Percentiles rank a stretch among this genome's conserved stretches.
phyloP scores from a whole-genome alignment of 768 basidiomycete species.

The Coprinopsis strossmayeri region DNA sequence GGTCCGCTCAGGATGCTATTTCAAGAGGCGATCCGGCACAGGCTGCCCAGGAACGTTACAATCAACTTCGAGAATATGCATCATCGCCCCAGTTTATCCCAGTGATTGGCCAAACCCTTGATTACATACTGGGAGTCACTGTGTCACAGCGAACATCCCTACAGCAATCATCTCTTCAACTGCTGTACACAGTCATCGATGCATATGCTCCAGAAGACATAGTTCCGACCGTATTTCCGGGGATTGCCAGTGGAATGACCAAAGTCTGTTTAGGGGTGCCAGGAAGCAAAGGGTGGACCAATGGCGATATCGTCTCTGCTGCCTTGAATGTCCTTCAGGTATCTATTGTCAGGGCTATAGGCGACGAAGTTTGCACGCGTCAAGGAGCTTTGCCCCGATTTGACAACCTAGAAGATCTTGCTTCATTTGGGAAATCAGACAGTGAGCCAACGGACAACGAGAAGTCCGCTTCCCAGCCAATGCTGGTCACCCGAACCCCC shows the following conservation, averaged over 20 bases:
- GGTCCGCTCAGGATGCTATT: conserved; percentile 32
- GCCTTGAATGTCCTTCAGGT: conserved; percentile 52
- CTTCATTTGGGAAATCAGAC: conserved; percentile 22
- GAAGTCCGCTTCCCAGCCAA: conserved; percentile 27
- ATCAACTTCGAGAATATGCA: conserved; percentile 36
- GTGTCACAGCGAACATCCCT: conserved; percentile 53
- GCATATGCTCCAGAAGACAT: conserved; percentile 48
- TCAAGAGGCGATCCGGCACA: conserved; percentile 16
- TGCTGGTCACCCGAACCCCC: conserved; percentile 47
- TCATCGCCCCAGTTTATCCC: conserved; percentile 54
- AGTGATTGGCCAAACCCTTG: conserved; percentile 77
- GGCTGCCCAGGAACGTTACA: conserved; percentile 23
- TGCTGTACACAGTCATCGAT: conserved; percentile 50
- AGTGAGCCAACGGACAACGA: conserved; percentile 11
- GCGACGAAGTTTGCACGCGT: conserved; percentile 58
- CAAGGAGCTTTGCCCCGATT: conserved; percentile 52
- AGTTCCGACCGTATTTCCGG: conserved; percentile 72
- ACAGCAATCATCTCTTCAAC: conserved; percentile 55
- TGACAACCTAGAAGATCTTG: conserved; percentile 60
- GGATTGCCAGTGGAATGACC: conserved; percentile 70
- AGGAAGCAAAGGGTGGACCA: conserved; percentile 59
- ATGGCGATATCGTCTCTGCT: conserved; percentile 57
- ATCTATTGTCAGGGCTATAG: conserved; percentile 50
- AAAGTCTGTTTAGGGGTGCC: conserved; percentile 58
- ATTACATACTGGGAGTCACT: conserved; percentile 57